These are phyloP conservation scores for Apiotrichum porosum DNA, from an alignment of 1,284 basidiomycete genomes.

Conservation along the genomic window DNA sequence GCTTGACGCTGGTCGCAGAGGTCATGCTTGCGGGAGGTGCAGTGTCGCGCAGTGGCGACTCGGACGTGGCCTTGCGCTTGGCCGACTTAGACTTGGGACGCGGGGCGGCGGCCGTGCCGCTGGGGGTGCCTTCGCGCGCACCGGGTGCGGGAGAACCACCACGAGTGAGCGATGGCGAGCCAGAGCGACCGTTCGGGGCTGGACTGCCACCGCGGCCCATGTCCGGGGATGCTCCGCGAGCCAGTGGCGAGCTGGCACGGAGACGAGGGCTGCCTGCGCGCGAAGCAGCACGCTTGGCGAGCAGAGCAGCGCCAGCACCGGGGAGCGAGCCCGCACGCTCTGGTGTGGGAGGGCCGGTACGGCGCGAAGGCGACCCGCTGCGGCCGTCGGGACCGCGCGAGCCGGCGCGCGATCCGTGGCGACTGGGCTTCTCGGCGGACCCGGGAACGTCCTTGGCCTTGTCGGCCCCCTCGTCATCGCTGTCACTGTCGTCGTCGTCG, in stretches of 20 bases:
- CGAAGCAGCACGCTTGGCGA: slow-evolving; percentile 41
- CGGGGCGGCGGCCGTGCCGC: neutral
- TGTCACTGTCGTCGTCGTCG: slow-evolving; percentile 20
- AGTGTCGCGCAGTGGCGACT: slow-evolving; percentile 6
- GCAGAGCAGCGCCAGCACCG: slow-evolving; percentile 32
- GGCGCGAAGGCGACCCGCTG: slow-evolving; percentile 19
- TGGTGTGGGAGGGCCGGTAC: slow-evolving; percentile 11
- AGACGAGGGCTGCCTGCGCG: slow-evolving; percentile 30
- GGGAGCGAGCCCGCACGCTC: slow-evolving; percentile 33
- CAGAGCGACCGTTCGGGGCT: slow-evolving; percentile 4
- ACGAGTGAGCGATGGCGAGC: slow-evolving; percentile 12
- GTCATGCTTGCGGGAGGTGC: neutral
- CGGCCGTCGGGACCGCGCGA: slow-evolving; percentile 6
- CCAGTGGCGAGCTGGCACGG: slow-evolving; percentile 18
- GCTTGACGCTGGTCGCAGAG: slow-evolving; percentile 9
- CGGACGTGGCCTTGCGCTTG: slow-evolving; percentile 16
- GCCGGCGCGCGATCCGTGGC: slow-evolving; percentile 7
- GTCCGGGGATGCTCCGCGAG: slow-evolving; percentile 20
- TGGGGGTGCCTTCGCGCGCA: slow-evolving; percentile 12
- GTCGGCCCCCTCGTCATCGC: slow-evolving; percentile 17
- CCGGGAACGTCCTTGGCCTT: slow-evolving; percentile 27
- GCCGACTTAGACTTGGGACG: slow-evolving; percentile 11
- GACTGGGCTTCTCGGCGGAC: slow-evolving; percentile 23
- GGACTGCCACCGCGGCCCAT: slow-evolving; percentile 12
- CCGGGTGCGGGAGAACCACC: slow-evolving; percentile 19